Evolutionary conservation across 1,284 basidiomycete genomes (phyloP).

Genomic region (Sporisorium exsertum): DNA sequence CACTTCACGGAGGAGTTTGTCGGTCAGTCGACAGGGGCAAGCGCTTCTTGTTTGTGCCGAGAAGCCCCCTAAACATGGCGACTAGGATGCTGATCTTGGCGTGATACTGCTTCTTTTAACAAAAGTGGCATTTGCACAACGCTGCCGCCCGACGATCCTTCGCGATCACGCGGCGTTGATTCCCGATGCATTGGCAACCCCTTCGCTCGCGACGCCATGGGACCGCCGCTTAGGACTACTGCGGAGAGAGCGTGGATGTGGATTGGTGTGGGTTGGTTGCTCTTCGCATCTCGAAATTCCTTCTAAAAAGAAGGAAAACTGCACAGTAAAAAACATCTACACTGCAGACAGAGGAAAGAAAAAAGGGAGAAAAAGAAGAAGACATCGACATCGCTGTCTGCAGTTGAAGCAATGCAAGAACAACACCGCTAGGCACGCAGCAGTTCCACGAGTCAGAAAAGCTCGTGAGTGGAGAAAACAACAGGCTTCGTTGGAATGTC

Average conservation of each 20-base stretch:
- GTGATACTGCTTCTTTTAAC: not conserved
- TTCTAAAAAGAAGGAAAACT: constrained; percentile 19
- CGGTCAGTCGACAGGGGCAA: too few species aligned
- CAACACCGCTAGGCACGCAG: not conserved
- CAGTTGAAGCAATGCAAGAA: constrained; percentile 2
- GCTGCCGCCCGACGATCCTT: constrained; percentile 19
- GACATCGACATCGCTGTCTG: constrained; percentile 16
- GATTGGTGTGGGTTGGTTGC: not conserved
- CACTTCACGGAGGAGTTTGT: too few species aligned
- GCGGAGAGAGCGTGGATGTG: not conserved
- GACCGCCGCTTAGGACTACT: not conserved
- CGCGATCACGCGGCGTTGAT: not conserved
- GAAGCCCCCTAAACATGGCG: not conserved
- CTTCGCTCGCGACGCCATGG: not conserved
- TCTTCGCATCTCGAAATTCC: constrained; percentile 14
- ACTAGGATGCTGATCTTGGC: not conserved
- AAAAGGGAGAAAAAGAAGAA: not conserved
- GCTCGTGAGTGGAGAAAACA: not conserved
- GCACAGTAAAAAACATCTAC: constrained; percentile 28
- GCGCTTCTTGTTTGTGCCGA: too few species aligned
- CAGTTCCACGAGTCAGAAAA: not conserved
- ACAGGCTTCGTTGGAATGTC: not conserved
- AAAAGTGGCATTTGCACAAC: not conserved
- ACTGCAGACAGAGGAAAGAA: constrained; percentile 3
- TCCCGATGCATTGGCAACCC: not conserved